Evolutionary conservation across 768 basidiomycete species (phyloP).

Genomic region (Mycena vitilis): DNA sequence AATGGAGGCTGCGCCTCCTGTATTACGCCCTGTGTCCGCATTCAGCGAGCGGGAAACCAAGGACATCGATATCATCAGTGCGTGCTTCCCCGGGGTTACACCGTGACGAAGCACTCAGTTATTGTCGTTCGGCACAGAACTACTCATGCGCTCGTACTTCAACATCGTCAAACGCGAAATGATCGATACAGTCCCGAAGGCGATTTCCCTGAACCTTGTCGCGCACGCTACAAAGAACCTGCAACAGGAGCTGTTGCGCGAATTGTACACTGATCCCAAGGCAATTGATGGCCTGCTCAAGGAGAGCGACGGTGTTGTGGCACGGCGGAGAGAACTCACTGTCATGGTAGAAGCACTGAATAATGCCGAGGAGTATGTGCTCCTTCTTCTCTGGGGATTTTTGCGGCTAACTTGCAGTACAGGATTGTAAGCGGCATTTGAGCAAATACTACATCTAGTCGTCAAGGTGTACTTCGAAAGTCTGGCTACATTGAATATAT

Average conservation of each 20-base stretch:
- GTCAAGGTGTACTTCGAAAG: no score
- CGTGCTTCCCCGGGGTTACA: conserved; percentile 48
- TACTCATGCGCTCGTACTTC: conserved; percentile 96
- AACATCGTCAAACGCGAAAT: conserved; percentile 99
- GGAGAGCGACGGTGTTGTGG: conserved; percentile 91
- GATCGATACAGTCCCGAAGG: conserved; percentile 99
- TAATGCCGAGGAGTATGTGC: conserved; percentile 92
- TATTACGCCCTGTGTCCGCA: conserved; percentile 90
- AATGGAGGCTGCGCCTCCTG: conserved; percentile 80
- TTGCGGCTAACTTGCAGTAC: neutral
- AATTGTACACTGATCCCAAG: conserved; percentile 94
- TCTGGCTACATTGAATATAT: no score
- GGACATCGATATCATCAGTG: conserved; percentile 99
- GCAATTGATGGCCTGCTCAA: conserved; percentile 95
- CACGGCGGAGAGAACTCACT: conserved; percentile 92
- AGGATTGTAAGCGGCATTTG: neutral
- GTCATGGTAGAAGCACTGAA: conserved; percentile 94
- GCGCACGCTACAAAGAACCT: conserved; percentile 93
- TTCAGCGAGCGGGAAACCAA: conserved; percentile 94
- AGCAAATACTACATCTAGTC: no score
- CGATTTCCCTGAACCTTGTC: conserved; percentile 90
- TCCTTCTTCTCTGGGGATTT: neutral
- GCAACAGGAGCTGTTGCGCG: conserved; percentile 92
- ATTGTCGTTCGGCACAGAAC: conserved; percentile 60
- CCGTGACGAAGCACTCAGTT: neutral